Percentiles rank a stretch among this genome's conserved stretches.
Evolutionary conservation across 371 early-diverging fungal species (phyloP).

Genomic region (Apophysomyces ossiformis): DNA sequence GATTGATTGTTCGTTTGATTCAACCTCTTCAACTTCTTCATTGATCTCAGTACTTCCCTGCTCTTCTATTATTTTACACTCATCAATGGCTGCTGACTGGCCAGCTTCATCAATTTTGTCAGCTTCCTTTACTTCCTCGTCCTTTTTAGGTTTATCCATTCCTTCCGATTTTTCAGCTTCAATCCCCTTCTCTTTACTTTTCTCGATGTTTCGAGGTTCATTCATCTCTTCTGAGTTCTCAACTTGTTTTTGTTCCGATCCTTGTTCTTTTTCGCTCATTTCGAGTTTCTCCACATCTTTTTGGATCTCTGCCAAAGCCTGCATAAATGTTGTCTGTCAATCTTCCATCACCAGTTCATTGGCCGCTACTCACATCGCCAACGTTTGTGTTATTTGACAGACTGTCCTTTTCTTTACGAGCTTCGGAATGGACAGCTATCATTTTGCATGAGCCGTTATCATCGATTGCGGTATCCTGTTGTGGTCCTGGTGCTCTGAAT

Average conservation of each 20-base stretch:
- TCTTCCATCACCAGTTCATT: no score
- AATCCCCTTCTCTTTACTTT: neutral
- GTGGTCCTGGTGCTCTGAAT: slow-evolving; percentile 35
- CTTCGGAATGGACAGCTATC: neutral
- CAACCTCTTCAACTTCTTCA: neutral
- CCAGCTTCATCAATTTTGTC: neutral
- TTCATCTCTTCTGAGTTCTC: no score
- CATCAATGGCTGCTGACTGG: neutral
- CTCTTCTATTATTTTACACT: neutral
- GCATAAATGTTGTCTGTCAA: neutral
- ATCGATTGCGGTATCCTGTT: neutral
- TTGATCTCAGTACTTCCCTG: neutral
- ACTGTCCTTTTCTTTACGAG: no score
- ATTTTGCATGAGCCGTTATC: neutral
- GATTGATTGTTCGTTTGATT: neutral
- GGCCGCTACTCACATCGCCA: neutral
- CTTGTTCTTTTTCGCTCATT: slow-evolving; percentile 3
- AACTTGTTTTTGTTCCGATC: neutral
- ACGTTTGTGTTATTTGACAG: neutral
- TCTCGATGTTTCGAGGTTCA: neutral
- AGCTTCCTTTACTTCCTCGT: neutral
- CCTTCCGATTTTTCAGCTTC: neutral
- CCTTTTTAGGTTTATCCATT: slow-evolving; percentile 15
- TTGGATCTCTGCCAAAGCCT: neutral
- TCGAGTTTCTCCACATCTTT: neutral